phyloP scores from a whole-genome alignment of 116 monocot species.

The Zostera marina region DNA sequence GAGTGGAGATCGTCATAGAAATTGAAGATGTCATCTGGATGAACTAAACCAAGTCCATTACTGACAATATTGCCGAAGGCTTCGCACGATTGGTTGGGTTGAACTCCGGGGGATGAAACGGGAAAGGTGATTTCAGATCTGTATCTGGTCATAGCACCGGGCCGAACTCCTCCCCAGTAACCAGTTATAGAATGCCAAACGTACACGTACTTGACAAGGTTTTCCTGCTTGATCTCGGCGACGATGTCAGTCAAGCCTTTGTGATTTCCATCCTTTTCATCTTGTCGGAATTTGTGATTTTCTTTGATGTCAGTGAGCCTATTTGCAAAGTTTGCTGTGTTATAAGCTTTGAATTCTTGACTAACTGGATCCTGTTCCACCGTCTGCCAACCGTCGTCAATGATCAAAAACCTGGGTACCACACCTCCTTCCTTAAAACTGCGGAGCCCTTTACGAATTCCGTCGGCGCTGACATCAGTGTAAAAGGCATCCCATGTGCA shows the following conservation, averaged over 20 bases:
- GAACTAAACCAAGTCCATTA: slow-evolving; percentile 56
- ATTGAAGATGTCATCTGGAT: slow-evolving; percentile 41
- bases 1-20: slow-evolving; percentile 77
- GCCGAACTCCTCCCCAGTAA: slow-evolving; percentile 83
- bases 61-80: slow-evolving; percentile 61
- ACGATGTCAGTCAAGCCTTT: too few species aligned
- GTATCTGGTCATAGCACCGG: slow-evolving; percentile 39
- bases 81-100: slow-evolving; percentile 60
- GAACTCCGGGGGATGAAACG: slow-evolving; percentile 51
- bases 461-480: slow-evolving; percentile 56
- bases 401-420: slow-evolving; percentile 52
- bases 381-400: slow-evolving; percentile 71
- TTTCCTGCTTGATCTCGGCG: too few species aligned
- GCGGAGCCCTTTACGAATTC: slow-evolving; percentile 36
- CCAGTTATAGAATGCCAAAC: slow-evolving; percentile 73
- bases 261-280: neutral
- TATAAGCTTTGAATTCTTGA: too few species aligned
- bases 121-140: slow-evolving; percentile 71
- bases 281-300: slow-evolving; percentile 49
- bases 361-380: slow-evolving; percentile 6
- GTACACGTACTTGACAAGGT: slow-evolving; percentile 23
- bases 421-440: slow-evolving; percentile 44
- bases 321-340: slow-evolving; percentile 25
- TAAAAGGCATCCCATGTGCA: slow-evolving; percentile 93
- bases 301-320: slow-evolving; percentile 55